phyloP scores from a whole-genome alignment of 331 rosid genomes.

The Malus hybrid region DNA sequence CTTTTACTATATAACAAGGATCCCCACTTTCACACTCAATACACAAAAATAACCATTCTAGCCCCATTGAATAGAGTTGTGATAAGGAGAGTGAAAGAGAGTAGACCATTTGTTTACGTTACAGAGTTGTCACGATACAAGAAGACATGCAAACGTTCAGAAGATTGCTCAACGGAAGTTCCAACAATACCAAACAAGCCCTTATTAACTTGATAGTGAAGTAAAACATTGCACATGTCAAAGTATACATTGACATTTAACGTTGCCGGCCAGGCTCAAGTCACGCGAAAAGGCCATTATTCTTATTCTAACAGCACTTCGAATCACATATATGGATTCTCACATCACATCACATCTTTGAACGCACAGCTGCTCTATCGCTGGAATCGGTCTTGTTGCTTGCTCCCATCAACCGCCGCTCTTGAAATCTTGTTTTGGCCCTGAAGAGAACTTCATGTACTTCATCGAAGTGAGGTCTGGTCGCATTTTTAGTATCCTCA shows the following conservation, averaged over 20 bases:
- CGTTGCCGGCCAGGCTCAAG: background rate
- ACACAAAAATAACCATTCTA: too few species aligned
- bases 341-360: conserved; percentile 32
- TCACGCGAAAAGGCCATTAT: background rate
- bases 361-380: conserved; percentile 10
- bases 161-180: too few species aligned
- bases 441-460: conserved; percentile 47
- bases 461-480: conserved; percentile 75
- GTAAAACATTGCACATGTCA: background rate
- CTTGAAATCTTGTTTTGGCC: conserved; percentile 36
- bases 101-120: background rate
- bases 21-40: too few species aligned
- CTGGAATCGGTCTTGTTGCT: conserved; percentile 4
- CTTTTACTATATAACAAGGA: too few species aligned
- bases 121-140: too few species aligned
- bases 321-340: background rate
- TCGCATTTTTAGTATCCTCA: conserved; percentile 66
- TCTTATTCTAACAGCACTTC: background rate
- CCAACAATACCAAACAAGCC: too few species aligned
- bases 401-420: conserved; percentile 21
- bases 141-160: too few species aligned
- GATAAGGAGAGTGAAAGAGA: background rate
- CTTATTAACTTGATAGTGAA: background rate
- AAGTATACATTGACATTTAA: background rate
- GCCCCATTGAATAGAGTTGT: background rate